Percentiles rank a stretch among this genome's conserved stretches.
Evolutionary conservation across 257 asterid genomes (phyloP).

Genomic region (Plantago elongata): DNA sequence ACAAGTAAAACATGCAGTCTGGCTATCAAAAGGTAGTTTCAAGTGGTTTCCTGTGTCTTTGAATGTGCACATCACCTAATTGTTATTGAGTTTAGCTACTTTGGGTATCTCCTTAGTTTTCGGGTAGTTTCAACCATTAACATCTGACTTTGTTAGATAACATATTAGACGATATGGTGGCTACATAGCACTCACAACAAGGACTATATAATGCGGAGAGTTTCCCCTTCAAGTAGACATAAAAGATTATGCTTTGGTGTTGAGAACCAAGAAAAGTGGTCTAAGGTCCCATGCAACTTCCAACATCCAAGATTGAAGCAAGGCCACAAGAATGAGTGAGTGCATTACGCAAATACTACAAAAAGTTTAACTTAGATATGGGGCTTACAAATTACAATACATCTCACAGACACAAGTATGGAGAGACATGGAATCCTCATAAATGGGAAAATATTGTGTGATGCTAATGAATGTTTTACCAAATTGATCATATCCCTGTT

Average conservation of each 20-base stretch:
- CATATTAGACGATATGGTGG: no score
- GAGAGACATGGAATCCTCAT: conserved; percentile 25
- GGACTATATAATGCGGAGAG: no score
- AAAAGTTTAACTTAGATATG: conserved; percentile 8
- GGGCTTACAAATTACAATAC: not conserved
- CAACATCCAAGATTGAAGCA: not conserved
- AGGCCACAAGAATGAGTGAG: conserved; percentile 5
- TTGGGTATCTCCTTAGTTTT: no score
- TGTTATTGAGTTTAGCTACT: no score
- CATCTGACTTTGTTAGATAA: no score
- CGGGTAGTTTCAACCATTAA: no score
- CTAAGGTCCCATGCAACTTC: conserved; percentile 1
- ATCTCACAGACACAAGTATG: not conserved
- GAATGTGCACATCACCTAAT: no score
- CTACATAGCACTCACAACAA: no score
- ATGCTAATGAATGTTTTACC: conserved; percentile 15
- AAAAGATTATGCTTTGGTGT: not conserved
- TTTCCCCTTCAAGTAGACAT: no score
- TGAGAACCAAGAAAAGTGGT: conserved; percentile 28
- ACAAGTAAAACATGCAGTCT: no score
- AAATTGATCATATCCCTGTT: not conserved
- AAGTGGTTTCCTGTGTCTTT: no score
- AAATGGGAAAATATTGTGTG: conserved; percentile 16
- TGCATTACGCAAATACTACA: not conserved
- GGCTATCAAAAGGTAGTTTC: no score